These are phyloP conservation scores for Lippia alba DNA, from an alignment of 305 asterid genomes.

Conservation along the genomic window DNA sequence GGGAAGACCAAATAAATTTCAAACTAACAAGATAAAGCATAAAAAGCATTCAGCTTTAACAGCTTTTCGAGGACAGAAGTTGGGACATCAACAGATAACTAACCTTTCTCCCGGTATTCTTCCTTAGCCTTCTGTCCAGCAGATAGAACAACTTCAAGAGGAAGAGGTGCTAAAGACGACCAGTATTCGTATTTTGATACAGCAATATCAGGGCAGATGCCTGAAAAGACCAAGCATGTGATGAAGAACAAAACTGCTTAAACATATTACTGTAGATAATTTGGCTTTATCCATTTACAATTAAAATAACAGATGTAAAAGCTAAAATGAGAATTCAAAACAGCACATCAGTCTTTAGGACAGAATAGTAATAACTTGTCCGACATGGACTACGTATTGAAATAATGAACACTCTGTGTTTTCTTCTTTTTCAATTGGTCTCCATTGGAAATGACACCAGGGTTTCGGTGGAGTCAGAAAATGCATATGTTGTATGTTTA, in stretches of 20 bases:
- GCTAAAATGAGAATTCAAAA: background rate
- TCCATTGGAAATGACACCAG: slow-evolving; percentile 18
- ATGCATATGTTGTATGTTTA: slow-evolving; percentile 20
- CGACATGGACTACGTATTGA: no score
- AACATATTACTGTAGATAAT: background rate
- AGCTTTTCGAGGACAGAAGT: slow-evolving; percentile 34
- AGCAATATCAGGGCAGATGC: slow-evolving; percentile 85
- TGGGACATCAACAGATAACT: slow-evolving; percentile 42
- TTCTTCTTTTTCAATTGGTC: background rate
- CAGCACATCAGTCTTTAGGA: background rate
- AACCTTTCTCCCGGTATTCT: slow-evolving; percentile 74
- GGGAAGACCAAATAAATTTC: slow-evolving; percentile 24
- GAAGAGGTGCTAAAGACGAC: slow-evolving; percentile 98
- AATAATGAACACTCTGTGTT: no score
- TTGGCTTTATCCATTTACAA: background rate
- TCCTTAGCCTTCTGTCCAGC: slow-evolving; percentile 99
- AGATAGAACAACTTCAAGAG: slow-evolving; percentile 88
- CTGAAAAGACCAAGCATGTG: slow-evolving; percentile 43
- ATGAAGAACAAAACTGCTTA: slow-evolving; percentile 3
- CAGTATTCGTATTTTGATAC: slow-evolving; percentile 80
- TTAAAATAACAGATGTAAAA: slow-evolving; percentile 13
- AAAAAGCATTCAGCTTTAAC: background rate
- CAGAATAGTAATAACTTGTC: background rate
- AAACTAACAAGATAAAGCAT: slow-evolving; percentile 17
- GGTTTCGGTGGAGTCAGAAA: slow-evolving; percentile 11